These are phyloP conservation scores for Cetraspora pellucida DNA, from an alignment of 192 early-diverging fungal species.

Conservation along the genomic window DNA sequence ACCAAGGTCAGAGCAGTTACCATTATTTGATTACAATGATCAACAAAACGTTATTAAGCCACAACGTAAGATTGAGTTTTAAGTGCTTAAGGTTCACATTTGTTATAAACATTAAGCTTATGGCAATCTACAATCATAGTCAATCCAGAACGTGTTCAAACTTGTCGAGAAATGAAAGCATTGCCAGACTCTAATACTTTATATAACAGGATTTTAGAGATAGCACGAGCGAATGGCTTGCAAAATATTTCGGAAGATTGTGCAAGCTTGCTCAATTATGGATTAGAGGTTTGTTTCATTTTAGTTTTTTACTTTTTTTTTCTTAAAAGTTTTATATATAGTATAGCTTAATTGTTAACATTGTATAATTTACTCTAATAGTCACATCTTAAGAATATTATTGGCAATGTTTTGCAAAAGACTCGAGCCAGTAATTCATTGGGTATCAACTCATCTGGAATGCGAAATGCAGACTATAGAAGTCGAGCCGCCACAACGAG, in stretches of 20 bases:
- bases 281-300: conserved; percentile 11
- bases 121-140: not conserved
- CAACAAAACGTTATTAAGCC: not conserved
- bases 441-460: not conserved
- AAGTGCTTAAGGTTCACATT: not conserved
- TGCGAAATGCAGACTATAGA: not conserved
- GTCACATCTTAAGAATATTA: conserved; percentile 26
- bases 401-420: conserved; percentile 24
- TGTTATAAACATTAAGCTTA: not conserved
- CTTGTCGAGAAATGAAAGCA: conserved; percentile 9
- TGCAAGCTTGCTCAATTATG: conserved; percentile 10
- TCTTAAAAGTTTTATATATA: not conserved
- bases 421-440: not conserved
- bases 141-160: not conserved
- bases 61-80: not conserved
- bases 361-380: not conserved
- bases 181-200: not conserved
- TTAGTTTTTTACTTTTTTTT: not conserved
- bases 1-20: no score
- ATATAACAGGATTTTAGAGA: not conserved
- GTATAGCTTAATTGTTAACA: not conserved
- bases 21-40: no score
- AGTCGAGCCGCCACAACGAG: not conserved
- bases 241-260: conserved; percentile 17
- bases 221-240: conserved; percentile 19